phyloP scores from a whole-genome alignment of 225 moss, liverwort and hornwort species.

The Polytrichum commune region DNA sequence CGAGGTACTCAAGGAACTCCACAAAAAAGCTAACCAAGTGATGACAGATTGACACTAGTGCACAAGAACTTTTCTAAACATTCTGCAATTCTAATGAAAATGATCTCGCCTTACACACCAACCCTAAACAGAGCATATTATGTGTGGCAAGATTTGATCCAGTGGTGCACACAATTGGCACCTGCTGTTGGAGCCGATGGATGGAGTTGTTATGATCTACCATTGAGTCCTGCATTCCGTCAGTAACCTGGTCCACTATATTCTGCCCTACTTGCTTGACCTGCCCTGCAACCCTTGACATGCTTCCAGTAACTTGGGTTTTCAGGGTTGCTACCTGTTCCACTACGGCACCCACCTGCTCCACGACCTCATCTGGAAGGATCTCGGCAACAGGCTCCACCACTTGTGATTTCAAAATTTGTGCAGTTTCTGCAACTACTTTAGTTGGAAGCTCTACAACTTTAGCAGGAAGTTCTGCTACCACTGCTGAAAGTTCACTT shows the following conservation, averaged over 20 bases:
- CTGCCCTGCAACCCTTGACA: slow-evolving; percentile 46
- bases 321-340: slow-evolving; percentile 53
- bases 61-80: too few relatives aligned
- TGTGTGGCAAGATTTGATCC: not conserved
- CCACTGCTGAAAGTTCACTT: slow-evolving; percentile 6
- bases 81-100: too few relatives aligned
- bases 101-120: too few relatives aligned
- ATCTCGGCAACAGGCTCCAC: slow-evolving; percentile 59
- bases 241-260: slow-evolving; percentile 46
- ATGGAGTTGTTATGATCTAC: slow-evolving; percentile 50
- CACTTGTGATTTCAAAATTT: slow-evolving; percentile 41
- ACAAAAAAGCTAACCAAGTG: too few relatives aligned
- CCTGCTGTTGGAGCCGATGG: slow-evolving; percentile 35
- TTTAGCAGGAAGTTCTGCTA: slow-evolving; percentile 28
- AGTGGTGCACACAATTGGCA: slow-evolving; percentile 23
- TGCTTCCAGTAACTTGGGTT: slow-evolving; percentile 37
- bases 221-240: slow-evolving; percentile 48
- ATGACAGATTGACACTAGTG: too few relatives aligned
- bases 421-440: slow-evolving; percentile 43
- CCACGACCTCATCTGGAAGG: slow-evolving; percentile 39
- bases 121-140: too few relatives aligned
- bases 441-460: slow-evolving; percentile 43
- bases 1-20: too few relatives aligned
- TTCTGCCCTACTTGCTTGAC: slow-evolving; percentile 40
- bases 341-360: slow-evolving; percentile 61